Evolutionary conservation across 2,329 filamentous ascomycete genomes (phyloP), one percentile per base, ranked within the genome.

Genomic region (Paraphaeosphaeria sporulosa): DNA sequence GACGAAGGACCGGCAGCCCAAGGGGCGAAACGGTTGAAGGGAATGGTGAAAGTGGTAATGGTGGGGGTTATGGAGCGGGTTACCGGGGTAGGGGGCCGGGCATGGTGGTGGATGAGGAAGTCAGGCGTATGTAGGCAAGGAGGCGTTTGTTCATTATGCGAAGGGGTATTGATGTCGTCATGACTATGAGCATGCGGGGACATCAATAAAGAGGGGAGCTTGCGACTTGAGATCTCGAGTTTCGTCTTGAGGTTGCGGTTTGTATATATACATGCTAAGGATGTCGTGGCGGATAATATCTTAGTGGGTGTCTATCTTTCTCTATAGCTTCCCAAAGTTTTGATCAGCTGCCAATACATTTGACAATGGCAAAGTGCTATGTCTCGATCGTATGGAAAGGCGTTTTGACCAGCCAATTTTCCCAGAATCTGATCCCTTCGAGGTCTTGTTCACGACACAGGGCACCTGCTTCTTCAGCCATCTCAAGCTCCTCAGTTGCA

Each of bases 341-440:
- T 2, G 30, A 8, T 4, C 30, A 32, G 30, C 30, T 32, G 8
- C 10, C 30, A 32, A 9, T 32, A 9, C 2, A 32, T 40, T 40
- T 40, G 38, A n/a, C 38, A 38, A 23, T 23, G 19, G 3, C 4
- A 30, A 17, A 8, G 12, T 17, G 3, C 13, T 40, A 40, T 17
- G 19, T 40, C 13, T 32, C 19, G 32, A 19, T 1, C 19, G 50
- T 30, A 19, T 55, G 40, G 27, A 23, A 47, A 1, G 52, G 42
- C 52, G 46, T 47, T 2, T 32, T 36, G 42, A 72, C 64, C 34
- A 80, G 69, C 78, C 78, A 80, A 61, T 99, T 99, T 78, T 91
- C 89, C 95, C 95, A 99, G 77, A 96, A 99, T 71, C 90, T 90
- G 49, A 96, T 82, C 0, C 95, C 95, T 76, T 97, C 94, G 15